A percentile compares a stretch with the other conserved stretches of the same genome.
Evolutionary conservation across 2,329 filamentous ascomycete genomes (phyloP).

Genomic region (Alternaria postmessia): DNA sequence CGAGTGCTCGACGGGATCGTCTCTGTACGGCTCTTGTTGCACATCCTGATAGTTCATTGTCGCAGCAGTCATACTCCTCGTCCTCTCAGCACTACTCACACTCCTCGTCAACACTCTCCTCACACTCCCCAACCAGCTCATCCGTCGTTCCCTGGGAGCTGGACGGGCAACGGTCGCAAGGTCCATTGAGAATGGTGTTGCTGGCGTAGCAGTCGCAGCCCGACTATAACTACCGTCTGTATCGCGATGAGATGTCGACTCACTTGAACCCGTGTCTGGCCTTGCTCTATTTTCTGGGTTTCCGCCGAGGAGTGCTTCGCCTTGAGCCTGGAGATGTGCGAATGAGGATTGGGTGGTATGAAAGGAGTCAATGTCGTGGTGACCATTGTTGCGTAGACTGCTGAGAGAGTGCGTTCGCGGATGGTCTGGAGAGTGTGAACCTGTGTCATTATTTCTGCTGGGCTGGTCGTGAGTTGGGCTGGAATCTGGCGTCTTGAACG

Average conservation of each 20-base stretch:
- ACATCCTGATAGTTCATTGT: conserved; percentile 25
- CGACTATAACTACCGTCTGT: conserved; percentile 36
- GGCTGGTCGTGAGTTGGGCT: conserved; percentile 39
- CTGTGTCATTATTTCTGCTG: conserved; percentile 25
- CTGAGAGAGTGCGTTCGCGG: conserved; percentile 40
- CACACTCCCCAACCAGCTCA: conserved; percentile 51
- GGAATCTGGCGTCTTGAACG: conserved; percentile 44
- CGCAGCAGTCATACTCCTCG: conserved; percentile 36
- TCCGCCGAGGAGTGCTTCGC: conserved; percentile 60
- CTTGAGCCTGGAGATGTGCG: conserved; percentile 60
- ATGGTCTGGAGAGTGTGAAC: conserved; percentile 31
- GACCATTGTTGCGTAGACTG: conserved; percentile 47
- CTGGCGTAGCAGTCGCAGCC: conserved; percentile 34
- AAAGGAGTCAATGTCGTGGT: conserved; percentile 59
- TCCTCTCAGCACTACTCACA: conserved; percentile 36
- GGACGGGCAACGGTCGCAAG: conserved; percentile 15
- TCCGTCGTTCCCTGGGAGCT: conserved; percentile 36
- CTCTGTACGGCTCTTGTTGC: conserved; percentile 36
- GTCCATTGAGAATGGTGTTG: conserved; percentile 37
- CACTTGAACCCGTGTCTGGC: conserved; percentile 43
- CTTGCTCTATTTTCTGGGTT: conserved; percentile 42
- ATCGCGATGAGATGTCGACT: conserved; percentile 31
- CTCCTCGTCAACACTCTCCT: conserved; percentile 46
- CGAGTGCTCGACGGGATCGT: conserved; percentile 24
- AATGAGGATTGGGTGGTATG: conserved; percentile 61